Evolutionary conservation across 2,329 filamentous ascomycete genomes (phyloP), one percentile per base, ranked within the genome.

Genomic region (Penicillium sp.): DNA sequence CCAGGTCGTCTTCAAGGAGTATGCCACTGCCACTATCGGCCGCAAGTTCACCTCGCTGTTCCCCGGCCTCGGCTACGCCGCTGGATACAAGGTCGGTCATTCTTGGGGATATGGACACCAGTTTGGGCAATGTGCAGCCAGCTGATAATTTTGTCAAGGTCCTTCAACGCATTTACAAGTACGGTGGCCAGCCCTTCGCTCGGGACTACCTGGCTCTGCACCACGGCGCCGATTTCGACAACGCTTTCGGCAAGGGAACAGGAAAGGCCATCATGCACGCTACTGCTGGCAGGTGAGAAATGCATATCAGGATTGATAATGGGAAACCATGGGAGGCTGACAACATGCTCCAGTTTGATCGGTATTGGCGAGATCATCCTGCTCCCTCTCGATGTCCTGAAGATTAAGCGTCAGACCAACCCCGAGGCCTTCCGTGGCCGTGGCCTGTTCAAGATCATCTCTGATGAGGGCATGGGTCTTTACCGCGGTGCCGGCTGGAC

Each of bases 351-450:
- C 57, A 92, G 89, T 77, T 70, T 99, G 67, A 95, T 99, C 68
- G 94, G 94, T 66, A 96, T 99, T 65, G 94, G 94, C 69, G 94
- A 99, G 79, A 95, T 99, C 60, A 84, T 99, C 53, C 84, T 99
- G 27, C 83, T 99, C 36, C 94, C 94, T 38, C 84, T 99, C 55
- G 94, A 99, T 65, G 92, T 99, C 35, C 83, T 99, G 58, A 99
- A 99, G 84, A 99, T 99, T 79, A 99, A 99, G 84, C 87, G 94
- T 67, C 94, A 99, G 79, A 99, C 94, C 62, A 99, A 99, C 81
- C 94, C 94, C 36, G 94, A 97, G 70, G 92, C 94, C 31, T 99
- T 99, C 85, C 85, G 91, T 62, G 92, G 92, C 63, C 89, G 94
- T 66, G 94, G 94, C 56, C 81, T 99, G 54, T 78, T 97, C 70